These are phyloP conservation scores for Ettlia oleoabundans DNA, from an alignment of 139 green algal species.

Conservation along the genomic window DNA sequence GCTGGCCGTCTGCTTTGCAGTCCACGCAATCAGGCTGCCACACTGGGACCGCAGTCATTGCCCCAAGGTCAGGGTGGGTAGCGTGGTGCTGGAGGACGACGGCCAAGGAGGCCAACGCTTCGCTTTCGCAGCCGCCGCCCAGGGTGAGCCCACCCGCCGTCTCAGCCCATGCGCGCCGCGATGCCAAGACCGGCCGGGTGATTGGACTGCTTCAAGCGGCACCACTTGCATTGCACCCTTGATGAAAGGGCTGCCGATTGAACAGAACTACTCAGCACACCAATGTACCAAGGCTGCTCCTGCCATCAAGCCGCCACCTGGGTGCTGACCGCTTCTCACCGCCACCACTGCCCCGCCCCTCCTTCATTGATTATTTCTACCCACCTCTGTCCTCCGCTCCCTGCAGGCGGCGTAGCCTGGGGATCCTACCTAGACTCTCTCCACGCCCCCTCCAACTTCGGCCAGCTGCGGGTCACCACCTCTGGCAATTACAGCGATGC, in stretches of 20 bases:
- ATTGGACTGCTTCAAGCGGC: no score
- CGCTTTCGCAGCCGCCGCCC: not conserved
- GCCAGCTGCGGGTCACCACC: constrained; percentile 58
- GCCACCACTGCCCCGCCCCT: not conserved
- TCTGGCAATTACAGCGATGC: constrained; percentile 9
- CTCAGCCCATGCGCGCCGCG: no score
- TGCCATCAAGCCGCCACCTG: not conserved
- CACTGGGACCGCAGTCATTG: not conserved
- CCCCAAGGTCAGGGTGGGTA: not conserved
- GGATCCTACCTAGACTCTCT: constrained; percentile 55
- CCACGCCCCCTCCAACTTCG: constrained; percentile 63
- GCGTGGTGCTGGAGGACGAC: not conserved
- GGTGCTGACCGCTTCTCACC: not conserved
- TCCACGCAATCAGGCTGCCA: not conserved
- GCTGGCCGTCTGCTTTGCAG: not conserved
- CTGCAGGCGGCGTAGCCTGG: constrained; percentile 44
- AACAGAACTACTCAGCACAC: no score
- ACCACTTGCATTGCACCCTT: no score
- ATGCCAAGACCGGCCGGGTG: no score
- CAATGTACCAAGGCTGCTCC: no score
- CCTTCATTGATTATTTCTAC: not conserved
- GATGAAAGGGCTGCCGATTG: no score
- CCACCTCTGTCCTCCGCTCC: not conserved
- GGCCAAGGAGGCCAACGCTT: no score
- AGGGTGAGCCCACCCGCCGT: not conserved